Conservation (phyloP, 306 rosid species). For the Cucumis cinereus region DNA sequence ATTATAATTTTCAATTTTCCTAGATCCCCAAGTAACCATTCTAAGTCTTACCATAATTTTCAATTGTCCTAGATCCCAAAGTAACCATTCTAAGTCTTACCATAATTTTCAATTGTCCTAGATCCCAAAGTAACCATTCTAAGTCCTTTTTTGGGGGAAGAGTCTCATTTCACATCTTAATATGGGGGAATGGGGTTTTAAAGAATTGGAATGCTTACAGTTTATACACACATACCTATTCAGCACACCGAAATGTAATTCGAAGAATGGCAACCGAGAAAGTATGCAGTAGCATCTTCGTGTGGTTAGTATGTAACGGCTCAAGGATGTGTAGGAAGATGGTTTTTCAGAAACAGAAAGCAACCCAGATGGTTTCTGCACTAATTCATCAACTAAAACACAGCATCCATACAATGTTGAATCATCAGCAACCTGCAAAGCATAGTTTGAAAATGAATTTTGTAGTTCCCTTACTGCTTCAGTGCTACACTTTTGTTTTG, state of each 20-base stretch:
- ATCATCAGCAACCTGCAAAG: slow-evolving; percentile 78
- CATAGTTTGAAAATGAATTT: slow-evolving; percentile 5
- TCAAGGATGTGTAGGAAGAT: slow-evolving; percentile 42
- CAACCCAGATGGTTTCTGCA: slow-evolving; percentile 78
- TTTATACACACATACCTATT: slow-evolving; percentile 40
- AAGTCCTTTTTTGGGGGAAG: not conserved
- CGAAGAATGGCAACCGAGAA: slow-evolving; percentile 86
- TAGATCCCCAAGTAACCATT: not conserved
- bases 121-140: not conserved
- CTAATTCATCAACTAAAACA: slow-evolving; percentile 85
- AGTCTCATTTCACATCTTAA: not conserved
- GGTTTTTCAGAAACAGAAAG: slow-evolving; percentile 59
- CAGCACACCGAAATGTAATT: slow-evolving; percentile 86
- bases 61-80: not conserved
- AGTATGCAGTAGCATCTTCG: slow-evolving; percentile 94
- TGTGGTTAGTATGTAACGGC: slow-evolving; percentile 73
- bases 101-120: not conserved
- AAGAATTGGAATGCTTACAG: not conserved
- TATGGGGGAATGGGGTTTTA: not conserved
- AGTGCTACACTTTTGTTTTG: not conserved
- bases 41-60: not conserved
- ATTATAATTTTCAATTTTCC: not conserved
- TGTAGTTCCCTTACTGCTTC: not conserved
- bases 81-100: not conserved
- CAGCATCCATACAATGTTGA: slow-evolving; percentile 97